phyloP scores from a whole-genome alignment of 2,329 filamentous ascomycete genomes.

The Aureobasidium sp. region DNA sequence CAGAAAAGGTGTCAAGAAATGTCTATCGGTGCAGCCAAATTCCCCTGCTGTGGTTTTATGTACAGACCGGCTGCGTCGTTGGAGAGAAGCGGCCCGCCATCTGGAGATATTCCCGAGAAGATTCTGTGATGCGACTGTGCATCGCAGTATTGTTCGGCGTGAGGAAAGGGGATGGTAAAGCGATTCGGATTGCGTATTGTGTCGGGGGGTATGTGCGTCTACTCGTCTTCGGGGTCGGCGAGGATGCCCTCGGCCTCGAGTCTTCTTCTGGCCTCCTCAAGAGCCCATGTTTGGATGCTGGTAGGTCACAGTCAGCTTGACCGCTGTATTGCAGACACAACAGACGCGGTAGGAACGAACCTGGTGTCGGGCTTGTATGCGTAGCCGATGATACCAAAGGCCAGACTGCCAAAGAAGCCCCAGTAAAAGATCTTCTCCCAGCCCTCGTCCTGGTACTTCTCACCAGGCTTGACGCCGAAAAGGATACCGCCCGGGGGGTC shows the following conservation, averaged over 20 bases:
- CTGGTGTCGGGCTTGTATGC: constrained; percentile 98
- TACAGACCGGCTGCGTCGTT: constrained; percentile 15
- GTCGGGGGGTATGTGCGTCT: background rate
- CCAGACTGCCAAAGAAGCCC: constrained; percentile 73
- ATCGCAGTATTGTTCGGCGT: background rate
- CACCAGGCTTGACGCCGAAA: constrained; percentile 86
- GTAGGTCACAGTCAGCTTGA: background rate
- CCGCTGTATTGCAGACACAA: background rate
- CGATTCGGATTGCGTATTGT: constrained; percentile 16
- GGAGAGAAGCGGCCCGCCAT: background rate
- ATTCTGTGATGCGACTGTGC: background rate
- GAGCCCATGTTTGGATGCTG: constrained; percentile 98
- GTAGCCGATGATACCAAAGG: constrained; percentile 70
- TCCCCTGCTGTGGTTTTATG: constrained; percentile 3
- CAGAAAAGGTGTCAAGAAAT: background rate
- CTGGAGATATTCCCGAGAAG: background rate
- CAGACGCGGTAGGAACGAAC: constrained; percentile 52
- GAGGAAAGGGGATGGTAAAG: background rate
- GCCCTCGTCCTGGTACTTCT: constrained; percentile 92
- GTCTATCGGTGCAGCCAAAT: constrained; percentile 3
- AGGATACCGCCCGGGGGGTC: constrained; percentile 89
- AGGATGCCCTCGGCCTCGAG: constrained; percentile 94
- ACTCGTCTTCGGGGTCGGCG: constrained; percentile 57
- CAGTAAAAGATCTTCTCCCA: constrained; percentile 87
- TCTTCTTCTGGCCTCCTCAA: constrained; percentile 91